Evolutionary conservation across 1,284 basidiomycete species (phyloP), one percentile per base, ranked within the genome.

Genomic region (Ceratobasidium papillatum): DNA sequence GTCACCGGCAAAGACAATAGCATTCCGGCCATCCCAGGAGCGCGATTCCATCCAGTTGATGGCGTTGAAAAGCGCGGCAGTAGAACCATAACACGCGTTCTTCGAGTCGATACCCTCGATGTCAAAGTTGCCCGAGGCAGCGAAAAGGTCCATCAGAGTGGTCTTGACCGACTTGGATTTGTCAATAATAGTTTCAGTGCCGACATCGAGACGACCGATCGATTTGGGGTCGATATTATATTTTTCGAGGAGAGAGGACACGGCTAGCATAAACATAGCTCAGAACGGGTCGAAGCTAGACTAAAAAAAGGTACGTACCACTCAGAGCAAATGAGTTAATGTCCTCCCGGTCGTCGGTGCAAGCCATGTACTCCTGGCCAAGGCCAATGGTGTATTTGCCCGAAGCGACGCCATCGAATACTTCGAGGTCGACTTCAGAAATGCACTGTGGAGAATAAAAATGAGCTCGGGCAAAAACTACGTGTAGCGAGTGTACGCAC

Each of bases 351-450:
- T 98, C 96, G 81, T 98, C 96, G 77, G 94, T 94, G 88, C 93
- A 98, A 45, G 95, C 94, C 97, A 99, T 99, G 87, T 90, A 96
- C 84, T 98, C 91, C 84, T 98, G 95, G 75, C 97, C 98, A 61
- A 99, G 92, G 81, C 98, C 98, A 81, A 99, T 98, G 80, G 98
- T 99, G 88, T 99, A 99, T 86, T 99, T 99, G 79, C 98, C 97
- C 83, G 95, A 91, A 77, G 95, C 85, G 52, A 98, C 98, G 80
- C 94, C 94, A 81, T 99, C 97, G 84, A 95, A 99, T 77, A 90
- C 92, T 83, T 99, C 97, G 74, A 98, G 90, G 79, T 94, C 95
- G 72, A 91, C 90, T 85, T 98, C 95, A n/a, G 94, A 95, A 84
- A 98, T 93, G 85, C 94, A 96, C 92, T 95, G 74, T 19, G 25